phyloP scores from a whole-genome alignment of 2,329 filamentous ascomycete species.

The Colletotrichum tropicicola region DNA sequence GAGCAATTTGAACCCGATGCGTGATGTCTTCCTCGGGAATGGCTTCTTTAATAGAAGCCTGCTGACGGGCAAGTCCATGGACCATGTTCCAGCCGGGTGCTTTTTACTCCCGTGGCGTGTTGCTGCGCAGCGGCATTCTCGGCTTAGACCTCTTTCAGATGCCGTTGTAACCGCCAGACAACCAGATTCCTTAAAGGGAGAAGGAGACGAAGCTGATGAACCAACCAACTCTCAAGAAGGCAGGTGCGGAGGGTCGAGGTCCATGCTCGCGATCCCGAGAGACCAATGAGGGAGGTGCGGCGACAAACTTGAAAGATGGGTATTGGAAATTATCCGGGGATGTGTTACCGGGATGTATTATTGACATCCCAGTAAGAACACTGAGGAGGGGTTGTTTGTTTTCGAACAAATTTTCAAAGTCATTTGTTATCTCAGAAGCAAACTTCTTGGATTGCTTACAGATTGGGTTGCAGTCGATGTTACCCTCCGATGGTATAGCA shows the following conservation, averaged over 20 bases:
- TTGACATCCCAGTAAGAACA: neutral
- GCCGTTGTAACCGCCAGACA: conserved; percentile 3
- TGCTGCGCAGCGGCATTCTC: neutral
- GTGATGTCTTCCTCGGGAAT: neutral
- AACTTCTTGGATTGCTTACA: neutral
- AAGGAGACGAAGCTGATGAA: neutral
- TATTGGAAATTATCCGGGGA: neutral
- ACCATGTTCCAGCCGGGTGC: neutral
- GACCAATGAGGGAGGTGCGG: conserved; percentile 1
- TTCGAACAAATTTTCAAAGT: too few species aligned
- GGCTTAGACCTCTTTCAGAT: neutral
- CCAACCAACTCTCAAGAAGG: conserved; percentile 12
- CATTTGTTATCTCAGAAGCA: neutral
- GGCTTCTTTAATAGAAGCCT: neutral
- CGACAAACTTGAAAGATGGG: neutral
- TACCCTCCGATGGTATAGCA: conserved; percentile 3
- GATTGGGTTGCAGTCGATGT: conserved; percentile 4
- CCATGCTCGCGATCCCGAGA: neutral
- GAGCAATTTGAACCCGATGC: neutral
- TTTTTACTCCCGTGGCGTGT: neutral
- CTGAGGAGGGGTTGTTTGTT: neutral
- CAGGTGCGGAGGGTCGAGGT: conserved; percentile 13
- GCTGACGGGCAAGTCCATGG: neutral
- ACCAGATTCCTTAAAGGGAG: neutral
- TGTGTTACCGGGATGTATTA: neutral